These are phyloP conservation scores for Stachybotrys chlorohalonatus DNA, from an alignment of 2,329 filamentous ascomycete species.

Conservation along the genomic window DNA sequence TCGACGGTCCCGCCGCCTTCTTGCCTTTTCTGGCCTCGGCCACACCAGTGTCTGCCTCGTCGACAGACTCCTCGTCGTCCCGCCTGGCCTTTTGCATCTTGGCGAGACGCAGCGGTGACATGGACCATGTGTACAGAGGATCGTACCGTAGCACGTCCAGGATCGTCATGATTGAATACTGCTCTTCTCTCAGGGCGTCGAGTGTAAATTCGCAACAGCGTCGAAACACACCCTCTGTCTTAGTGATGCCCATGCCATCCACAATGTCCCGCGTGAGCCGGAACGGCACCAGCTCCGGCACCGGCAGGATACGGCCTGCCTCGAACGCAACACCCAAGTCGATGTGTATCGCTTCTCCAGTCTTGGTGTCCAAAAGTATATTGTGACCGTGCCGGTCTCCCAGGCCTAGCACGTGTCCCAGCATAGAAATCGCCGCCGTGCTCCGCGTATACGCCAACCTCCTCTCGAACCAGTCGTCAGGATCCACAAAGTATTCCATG, in stretches of 20 bases:
- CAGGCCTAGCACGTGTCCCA: slow-evolving; percentile 85
- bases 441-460: slow-evolving; percentile 86
- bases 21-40: slow-evolving; percentile 30
- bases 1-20: slow-evolving; percentile 28
- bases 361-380: slow-evolving; percentile 82
- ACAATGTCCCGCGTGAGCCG: slow-evolving; percentile 88
- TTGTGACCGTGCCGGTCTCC: slow-evolving; percentile 96
- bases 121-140: slow-evolving; percentile 91
- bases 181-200: slow-evolving; percentile 87
- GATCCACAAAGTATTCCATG: slow-evolving; percentile 86
- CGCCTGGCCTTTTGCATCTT: slow-evolving; percentile 56
- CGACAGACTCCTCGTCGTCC: slow-evolving; percentile 30
- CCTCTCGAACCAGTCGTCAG: slow-evolving; percentile 90
- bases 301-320: slow-evolving; percentile 85
- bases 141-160: slow-evolving; percentile 97
- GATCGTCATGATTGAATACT: slow-evolving; percentile 96
- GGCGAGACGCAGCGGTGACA: slow-evolving; percentile 60
- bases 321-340: slow-evolving; percentile 97
- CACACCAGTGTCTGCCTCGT: slow-evolving; percentile 27
- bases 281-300: slow-evolving; percentile 95
- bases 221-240: slow-evolving; percentile 91
- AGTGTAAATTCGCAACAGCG: slow-evolving; percentile 98
- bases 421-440: slow-evolving; percentile 89
- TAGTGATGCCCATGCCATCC: slow-evolving; percentile 93
- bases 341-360: slow-evolving; percentile 92